phyloP scores from a whole-genome alignment of 2,329 filamentous ascomycete genomes.

The Ceratocystis eucalypticola region DNA sequence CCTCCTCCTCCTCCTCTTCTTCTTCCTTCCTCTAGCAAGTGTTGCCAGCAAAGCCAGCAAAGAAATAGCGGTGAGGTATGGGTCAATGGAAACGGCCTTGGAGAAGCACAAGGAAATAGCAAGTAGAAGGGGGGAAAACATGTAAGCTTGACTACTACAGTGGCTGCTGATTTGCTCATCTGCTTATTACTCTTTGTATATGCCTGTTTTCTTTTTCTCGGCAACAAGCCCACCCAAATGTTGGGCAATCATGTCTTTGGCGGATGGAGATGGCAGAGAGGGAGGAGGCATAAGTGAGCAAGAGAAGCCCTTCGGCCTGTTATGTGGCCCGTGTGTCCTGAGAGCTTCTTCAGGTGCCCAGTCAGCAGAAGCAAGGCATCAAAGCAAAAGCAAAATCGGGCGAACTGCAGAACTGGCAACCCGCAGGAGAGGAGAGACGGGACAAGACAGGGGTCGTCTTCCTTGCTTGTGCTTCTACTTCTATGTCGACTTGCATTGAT shows the following conservation, averaged over 20 bases:
- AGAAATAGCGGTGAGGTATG: neutral
- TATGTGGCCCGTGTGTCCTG: neutral
- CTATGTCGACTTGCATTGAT: conserved; percentile 1
- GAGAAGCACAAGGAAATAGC: neutral
- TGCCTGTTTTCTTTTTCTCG: neutral
- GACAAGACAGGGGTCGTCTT: neutral
- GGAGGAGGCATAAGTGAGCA: neutral
- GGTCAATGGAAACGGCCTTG: neutral
- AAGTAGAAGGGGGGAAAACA: neutral
- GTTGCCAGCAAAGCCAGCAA: neutral
- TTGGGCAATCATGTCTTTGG: neutral
- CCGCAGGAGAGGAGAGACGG: no score
- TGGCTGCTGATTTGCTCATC: neutral
- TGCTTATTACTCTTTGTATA: neutral
- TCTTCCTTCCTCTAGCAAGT: no score
- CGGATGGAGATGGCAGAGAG: neutral
- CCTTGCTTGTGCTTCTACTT: neutral
- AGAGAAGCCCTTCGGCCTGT: neutral
- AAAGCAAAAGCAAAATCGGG: neutral
- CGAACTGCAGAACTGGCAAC: no score
- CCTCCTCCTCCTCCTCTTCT: no score
- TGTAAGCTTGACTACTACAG: neutral
- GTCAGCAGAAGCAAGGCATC: neutral
- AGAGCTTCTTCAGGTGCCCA: neutral
- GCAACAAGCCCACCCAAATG: neutral